Evolutionary conservation across 1,284 basidiomycete species (phyloP), one percentile per base, ranked within the genome.

Genomic region (Pascua sp.): DNA sequence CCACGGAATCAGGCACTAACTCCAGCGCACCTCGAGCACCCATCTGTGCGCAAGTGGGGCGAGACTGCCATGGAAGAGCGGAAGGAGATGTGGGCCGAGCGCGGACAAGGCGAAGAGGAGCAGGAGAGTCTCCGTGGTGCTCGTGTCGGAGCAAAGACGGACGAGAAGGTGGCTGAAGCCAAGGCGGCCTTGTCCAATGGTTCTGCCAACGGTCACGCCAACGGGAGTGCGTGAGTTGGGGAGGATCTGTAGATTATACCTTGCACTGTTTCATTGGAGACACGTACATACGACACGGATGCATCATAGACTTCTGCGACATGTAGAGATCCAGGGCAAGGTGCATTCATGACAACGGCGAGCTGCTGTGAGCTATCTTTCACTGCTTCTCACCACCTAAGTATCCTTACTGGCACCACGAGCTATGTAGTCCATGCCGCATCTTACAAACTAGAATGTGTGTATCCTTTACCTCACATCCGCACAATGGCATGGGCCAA

Each of bases 31-130:
- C 80, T 95, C 55, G 81, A 82, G 43, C 90, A 94, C 71, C 83
- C 86, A 0, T 88, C 91, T 67, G 85, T 93, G 0, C 80, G 82
- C 64, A 76, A 74, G 18, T 95, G 91, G 92, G 90, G 86, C 1
- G 71, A 81, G 42, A 82, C 84, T 50, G 75, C 92, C 10, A 70
- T 83, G 56, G 77, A 76, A 8, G 88, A 91, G 69, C 80, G 80
- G 24, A 58, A 64, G 47, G 63, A 69, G 51, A 56, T 77, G 3
- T 77, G 73, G 72, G 68, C 61, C 11, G 66, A 64, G 4, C 61
- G 72, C 5, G 76, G 73, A 8, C 55, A 63, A 8, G 71, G 60
- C 11, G 59, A 72, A 37, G 66, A 75, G 53, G 71, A 72, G 55
- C 45, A 49, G 43, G 63, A 63, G 42, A 67, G 69, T 44, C 60